These are phyloP conservation scores for Coniosporium tulheliwenetii DNA, from an alignment of 2,329 filamentous ascomycete genomes.

Conservation along the genomic window DNA sequence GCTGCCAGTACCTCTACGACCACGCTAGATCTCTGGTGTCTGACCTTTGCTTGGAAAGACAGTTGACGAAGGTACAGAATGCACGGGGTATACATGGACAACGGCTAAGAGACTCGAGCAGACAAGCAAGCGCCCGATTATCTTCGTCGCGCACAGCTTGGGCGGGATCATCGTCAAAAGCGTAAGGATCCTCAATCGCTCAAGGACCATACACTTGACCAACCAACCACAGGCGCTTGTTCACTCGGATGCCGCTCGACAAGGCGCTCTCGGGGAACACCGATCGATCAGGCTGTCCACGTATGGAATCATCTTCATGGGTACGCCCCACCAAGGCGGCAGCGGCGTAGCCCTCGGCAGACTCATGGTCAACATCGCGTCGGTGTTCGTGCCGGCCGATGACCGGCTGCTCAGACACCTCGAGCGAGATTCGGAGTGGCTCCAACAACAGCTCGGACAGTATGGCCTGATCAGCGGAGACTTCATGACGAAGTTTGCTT, in stretches of 20 bases:
- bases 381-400: conserved; percentile 16
- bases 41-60: too few species aligned
- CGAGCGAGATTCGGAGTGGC: conserved; percentile 18
- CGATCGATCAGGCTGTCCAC: conserved; percentile 19
- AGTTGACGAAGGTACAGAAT: too few species aligned
- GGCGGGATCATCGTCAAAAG: too few species aligned
- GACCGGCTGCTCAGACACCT: conserved; percentile 15
- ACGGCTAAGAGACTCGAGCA: too few species aligned
- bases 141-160: too few species aligned
- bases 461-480: conserved; percentile 19
- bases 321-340: conserved; percentile 22
- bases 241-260: conserved; percentile 11
- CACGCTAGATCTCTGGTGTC: too few species aligned
- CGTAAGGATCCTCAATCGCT: too few species aligned
- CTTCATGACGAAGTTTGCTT: conserved; percentile 19
- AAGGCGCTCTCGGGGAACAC: conserved; percentile 12
- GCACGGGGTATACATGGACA: too few species aligned
- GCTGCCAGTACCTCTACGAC: too few species aligned
- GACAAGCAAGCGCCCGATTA: too few species aligned
- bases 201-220: too few species aligned
- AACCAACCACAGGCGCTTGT: too few species aligned
- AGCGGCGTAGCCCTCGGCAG: conserved; percentile 14
- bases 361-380: conserved; percentile 17
- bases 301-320: conserved; percentile 23
- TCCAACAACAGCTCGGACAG: conserved; percentile 19